Evolutionary conservation across 164 flowering plant genomes (phyloP).

Genomic region (grape (Vitis vinifera)): DNA sequence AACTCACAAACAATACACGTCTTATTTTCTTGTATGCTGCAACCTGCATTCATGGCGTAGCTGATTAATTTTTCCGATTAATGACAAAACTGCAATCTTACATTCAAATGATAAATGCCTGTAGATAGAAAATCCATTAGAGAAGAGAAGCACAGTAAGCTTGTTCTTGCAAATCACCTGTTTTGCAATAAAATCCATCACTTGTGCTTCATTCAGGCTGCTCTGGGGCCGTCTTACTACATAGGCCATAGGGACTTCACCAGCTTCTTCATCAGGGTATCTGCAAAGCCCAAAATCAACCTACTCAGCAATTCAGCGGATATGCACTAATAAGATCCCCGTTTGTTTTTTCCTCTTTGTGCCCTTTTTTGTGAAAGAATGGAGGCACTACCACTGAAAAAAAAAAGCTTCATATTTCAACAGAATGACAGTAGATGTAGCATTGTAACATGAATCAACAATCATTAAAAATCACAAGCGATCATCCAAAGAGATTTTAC

Average conservation of each 20-base stretch:
- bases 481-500: constrained; percentile 14
- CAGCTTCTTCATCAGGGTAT: constrained; percentile 56
- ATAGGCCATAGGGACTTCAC: constrained; percentile 51
- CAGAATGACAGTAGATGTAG: no score
- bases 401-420: no score
- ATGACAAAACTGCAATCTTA: neutral
- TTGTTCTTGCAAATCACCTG: constrained; percentile 20
- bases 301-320: no score
- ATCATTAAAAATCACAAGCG: neutral
- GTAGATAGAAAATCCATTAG: neutral
- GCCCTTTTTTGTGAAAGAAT: no score
- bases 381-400: no score
- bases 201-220: constrained; percentile 20
- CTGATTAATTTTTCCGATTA: no score
- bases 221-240: constrained; percentile 39
- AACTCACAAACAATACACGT: neutral
- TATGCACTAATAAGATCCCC: no score
- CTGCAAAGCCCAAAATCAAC: constrained; percentile 12
- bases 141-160: neutral
- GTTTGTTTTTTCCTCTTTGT: no score
- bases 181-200: constrained; percentile 38
- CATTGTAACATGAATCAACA: neutral
- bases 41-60: neutral
- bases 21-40: constrained; percentile 10
- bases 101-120: neutral